phyloP scores from a whole-genome alignment of 176 grass and related monocot genomes.

The Neostapfia colusana region DNA sequence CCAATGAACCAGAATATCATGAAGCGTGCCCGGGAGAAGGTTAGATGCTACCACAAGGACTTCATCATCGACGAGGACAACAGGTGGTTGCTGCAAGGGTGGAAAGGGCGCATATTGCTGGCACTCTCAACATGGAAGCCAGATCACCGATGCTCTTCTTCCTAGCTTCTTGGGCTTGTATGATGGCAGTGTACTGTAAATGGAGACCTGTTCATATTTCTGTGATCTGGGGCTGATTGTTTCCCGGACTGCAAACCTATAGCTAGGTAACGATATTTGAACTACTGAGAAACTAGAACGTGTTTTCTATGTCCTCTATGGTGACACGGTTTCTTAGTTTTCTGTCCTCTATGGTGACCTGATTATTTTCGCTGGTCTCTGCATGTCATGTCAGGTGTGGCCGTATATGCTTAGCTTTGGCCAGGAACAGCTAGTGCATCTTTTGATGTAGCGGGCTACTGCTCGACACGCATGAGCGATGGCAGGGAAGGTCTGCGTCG shows the following conservation, averaged over 20 bases:
- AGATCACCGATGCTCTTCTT: conserved; percentile 27
- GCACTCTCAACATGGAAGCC: conserved; percentile 83
- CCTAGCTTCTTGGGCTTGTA: conserved; percentile 33
- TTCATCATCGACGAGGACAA: conserved; percentile 74
- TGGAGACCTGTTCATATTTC: conserved; percentile 41
- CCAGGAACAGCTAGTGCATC: conserved; percentile 33
- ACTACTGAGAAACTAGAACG: neutral
- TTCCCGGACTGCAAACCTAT: conserved; percentile 24
- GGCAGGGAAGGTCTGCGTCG: neutral
- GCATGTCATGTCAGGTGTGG: neutral
- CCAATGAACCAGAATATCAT: conserved; percentile 70
- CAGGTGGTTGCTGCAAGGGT: conserved; percentile 81
- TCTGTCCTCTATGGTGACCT: conserved; percentile 10
- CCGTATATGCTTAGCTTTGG: conserved; percentile 6
- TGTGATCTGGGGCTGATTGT: conserved; percentile 39
- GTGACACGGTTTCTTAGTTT: neutral
- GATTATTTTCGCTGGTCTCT: neutral
- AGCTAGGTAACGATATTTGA: conserved; percentile 31
- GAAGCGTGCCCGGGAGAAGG: conserved; percentile 65
- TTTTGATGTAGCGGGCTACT: conserved; percentile 37
- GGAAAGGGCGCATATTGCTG: conserved; percentile 80
- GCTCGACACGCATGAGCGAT: conserved; percentile 8
- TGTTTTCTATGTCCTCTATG: conserved; percentile 1
- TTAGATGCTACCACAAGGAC: conserved; percentile 75
- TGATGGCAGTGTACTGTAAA: conserved; percentile 28